These are phyloP conservation scores for Syzygium aromaticum DNA, from an alignment of 345 rosid species.

Conservation along the genomic window DNA sequence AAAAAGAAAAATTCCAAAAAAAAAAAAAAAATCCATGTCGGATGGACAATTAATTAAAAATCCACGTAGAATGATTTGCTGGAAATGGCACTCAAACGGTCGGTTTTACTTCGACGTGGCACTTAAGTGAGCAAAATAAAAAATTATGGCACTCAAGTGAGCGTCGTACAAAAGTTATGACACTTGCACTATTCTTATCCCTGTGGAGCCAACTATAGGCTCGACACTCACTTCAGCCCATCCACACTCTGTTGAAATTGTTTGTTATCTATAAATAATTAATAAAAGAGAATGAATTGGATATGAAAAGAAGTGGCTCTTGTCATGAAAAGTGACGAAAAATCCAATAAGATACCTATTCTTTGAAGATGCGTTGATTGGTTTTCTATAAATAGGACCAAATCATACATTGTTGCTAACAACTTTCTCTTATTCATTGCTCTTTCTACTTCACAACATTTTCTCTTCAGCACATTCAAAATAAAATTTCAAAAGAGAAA, in stretches of 20 bases:
- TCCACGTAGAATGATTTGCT: too few species aligned
- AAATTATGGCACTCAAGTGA: too few species aligned
- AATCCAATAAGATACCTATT: neutral
- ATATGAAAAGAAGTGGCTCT: neutral
- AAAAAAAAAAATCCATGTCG: too few species aligned
- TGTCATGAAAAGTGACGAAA: neutral
- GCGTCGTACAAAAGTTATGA: too few species aligned
- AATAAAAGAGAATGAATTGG: neutral
- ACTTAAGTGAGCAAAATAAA: too few species aligned
- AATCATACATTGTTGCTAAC: neutral
- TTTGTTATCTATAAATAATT: neutral
- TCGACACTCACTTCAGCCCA: neutral
- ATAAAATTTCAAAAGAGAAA: neutral
- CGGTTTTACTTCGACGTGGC: too few species aligned
- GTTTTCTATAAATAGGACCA: neutral
- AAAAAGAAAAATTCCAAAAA: too few species aligned
- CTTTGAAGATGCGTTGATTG: neutral
- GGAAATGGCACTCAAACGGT: too few species aligned
- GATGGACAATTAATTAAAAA: too few species aligned
- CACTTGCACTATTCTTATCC: too few species aligned
- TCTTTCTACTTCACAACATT: neutral
- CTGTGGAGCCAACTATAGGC: neutral
- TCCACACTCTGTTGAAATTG: neutral
- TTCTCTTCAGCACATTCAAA: neutral
- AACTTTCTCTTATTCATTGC: neutral